A percentile compares a stretch with the other conserved stretches of the same genome.
phyloP scores from a whole-genome alignment of 805 yeast genomes.

The Candida anglica region DNA sequence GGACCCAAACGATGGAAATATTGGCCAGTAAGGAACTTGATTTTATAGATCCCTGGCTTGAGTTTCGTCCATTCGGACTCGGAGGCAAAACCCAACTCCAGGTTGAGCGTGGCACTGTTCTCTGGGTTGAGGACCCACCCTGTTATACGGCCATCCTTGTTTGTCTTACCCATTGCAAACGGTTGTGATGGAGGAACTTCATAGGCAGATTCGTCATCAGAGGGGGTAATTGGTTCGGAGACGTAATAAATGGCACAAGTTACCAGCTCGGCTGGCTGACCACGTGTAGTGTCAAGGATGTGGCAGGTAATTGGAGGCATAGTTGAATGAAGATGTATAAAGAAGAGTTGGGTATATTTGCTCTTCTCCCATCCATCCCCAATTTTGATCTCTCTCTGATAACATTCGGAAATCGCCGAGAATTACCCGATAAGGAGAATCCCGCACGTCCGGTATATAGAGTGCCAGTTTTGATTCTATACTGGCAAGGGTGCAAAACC shows the following conservation, averaged over 20 bases:
- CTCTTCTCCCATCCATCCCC: no score
- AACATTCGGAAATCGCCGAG: no score
- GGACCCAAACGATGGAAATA: slow-evolving; percentile 43
- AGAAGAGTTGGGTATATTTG: no score
- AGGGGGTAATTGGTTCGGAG: slow-evolving; percentile 17
- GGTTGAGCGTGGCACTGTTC: slow-evolving; percentile 8
- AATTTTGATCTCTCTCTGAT: no score
- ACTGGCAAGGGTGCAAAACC: no score
- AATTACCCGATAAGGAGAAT: no score
- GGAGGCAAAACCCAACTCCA: slow-evolving; percentile 24
- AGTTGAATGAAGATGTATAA: background rate
- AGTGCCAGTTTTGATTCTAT: no score
- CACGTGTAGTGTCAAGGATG: slow-evolving; percentile 77
- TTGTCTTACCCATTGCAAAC: slow-evolving; percentile 68
- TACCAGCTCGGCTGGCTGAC: slow-evolving; percentile 80
- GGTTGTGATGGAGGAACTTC: slow-evolving; percentile 28
- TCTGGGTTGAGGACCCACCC: slow-evolving; percentile 56
- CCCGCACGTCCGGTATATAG: no score
- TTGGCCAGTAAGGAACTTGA: slow-evolving; percentile 70
- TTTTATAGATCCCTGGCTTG: slow-evolving; percentile 65
- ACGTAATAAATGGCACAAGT: slow-evolving; percentile 54
- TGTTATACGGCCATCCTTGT: slow-evolving; percentile 75
- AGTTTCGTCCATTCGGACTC: slow-evolving; percentile 40
- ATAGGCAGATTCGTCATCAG: slow-evolving; percentile 22
- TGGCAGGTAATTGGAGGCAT: slow-evolving; percentile 78